phyloP scores from a whole-genome alignment of 495 filamentous ascomycete genomes.

The Cercophora samala region DNA sequence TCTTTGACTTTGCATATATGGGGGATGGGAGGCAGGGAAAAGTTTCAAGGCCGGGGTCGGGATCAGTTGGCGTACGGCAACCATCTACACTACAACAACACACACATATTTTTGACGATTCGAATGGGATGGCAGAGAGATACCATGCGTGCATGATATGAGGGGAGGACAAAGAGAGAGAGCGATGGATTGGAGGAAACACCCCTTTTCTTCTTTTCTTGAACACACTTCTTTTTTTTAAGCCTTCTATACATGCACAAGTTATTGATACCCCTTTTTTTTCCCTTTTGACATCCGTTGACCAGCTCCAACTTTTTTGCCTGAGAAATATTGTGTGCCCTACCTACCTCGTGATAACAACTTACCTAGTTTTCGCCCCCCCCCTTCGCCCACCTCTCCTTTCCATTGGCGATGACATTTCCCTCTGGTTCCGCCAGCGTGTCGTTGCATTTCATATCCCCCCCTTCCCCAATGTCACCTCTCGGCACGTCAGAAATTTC shows the following conservation, averaged over 20 bases:
- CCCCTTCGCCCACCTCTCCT: not conserved
- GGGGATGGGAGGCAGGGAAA: conserved; percentile 4
- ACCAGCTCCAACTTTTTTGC: not conserved
- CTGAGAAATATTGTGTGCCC: not conserved
- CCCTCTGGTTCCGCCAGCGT: not conserved
- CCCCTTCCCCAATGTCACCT: not conserved
- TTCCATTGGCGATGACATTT: no score
- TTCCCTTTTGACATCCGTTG: not conserved
- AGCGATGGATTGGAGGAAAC: conserved; percentile 8
- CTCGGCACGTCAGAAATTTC: not conserved
- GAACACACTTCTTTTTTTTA: conserved; percentile 18
- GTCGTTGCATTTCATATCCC: not conserved
- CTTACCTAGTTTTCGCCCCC: not conserved
- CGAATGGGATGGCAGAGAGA: not conserved
- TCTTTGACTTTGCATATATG: conserved; percentile 8
- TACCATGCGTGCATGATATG: not conserved
- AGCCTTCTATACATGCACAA: conserved; percentile 18
- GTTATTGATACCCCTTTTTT: conserved; percentile 29
- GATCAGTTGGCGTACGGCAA: not conserved
- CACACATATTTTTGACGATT: not conserved
- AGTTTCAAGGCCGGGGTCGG: conserved; percentile 5
- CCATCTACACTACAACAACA: not conserved
- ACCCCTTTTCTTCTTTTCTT: conserved; percentile 17
- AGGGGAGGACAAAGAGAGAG: not conserved
- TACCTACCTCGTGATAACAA: not conserved